Evolutionary conservation across 148 eudicot species (phyloP), one percentile per base, ranked within the genome.

Genomic region (Fagopyrum tataricum): DNA sequence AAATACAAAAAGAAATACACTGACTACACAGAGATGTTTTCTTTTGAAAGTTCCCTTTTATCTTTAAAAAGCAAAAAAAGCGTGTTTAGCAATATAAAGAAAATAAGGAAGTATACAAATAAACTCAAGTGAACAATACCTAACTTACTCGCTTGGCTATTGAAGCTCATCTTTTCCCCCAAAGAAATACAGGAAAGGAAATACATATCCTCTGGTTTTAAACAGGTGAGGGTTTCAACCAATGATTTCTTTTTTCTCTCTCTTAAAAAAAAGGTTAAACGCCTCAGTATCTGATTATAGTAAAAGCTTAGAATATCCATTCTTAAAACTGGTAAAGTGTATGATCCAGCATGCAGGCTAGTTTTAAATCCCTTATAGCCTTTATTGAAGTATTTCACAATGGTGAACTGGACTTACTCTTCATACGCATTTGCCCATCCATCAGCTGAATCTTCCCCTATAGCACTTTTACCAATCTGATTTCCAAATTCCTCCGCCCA

Each of bases 401-500:
- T 18, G 72, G 6, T 44, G n/a, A 70, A 21, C 51, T n/a, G 37
- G 23, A 88, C 99, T 88, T 95, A 95, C 99, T 95, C 99, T 77
- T 95, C 94, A 84, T 88, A 95, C 51, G 96, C 90, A 81, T 85
- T 78, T 49, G 93, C 94, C 99, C 96, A 95, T 78, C 82, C 78
- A 80, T 88, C 85, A 44, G 79, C 81, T 77, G 93, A 82, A 79
- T 73, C 84, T 24, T 89, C 97, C 70, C 88, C 91, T 44, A 86
- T 23, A 68, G 80, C 82, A 76, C 91, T 90, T 77, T 86, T 84
- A 70, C 90, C 91, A 76, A 91, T 79, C 78, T 91, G 96, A 49
- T 81, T 78, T 82, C 87, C 97, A 82, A 90, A 95, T 80, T 95
- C 99, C 49, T 92, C 99, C 3, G 72, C 92, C 99, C 99, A 95